Evolutionary conservation across 805 yeast species (phyloP).

Genomic region (Cyberlindnera nakhonratchasimensis): DNA sequence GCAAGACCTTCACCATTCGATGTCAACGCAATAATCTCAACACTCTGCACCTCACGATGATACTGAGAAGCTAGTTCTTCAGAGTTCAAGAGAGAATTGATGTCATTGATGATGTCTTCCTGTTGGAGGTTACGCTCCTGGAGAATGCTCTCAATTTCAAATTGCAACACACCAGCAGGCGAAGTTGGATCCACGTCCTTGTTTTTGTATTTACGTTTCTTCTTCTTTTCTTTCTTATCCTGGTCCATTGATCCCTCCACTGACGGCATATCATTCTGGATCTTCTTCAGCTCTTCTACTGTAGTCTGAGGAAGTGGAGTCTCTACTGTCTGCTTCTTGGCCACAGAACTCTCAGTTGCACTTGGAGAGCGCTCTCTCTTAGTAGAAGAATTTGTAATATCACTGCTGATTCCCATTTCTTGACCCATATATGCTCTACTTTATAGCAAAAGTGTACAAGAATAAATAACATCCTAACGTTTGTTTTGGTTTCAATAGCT

Average conservation of each 20-base stretch:
- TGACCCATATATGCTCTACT: slow-evolving; percentile 4
- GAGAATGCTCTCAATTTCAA: slow-evolving; percentile 65
- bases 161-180: slow-evolving; percentile 73
- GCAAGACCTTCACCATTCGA: slow-evolving; percentile 91
- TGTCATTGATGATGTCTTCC: slow-evolving; percentile 59
- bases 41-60: slow-evolving; percentile 57
- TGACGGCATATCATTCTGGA: neutral
- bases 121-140: slow-evolving; percentile 37
- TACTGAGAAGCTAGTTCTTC: slow-evolving; percentile 40
- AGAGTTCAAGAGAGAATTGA: slow-evolving; percentile 62
- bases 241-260: neutral
- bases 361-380: slow-evolving; percentile 16
- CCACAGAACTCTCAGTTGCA: slow-evolving; percentile 2
- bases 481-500: slow-evolving; percentile 12
- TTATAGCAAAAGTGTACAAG: neutral
- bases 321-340: slow-evolving; percentile 10
- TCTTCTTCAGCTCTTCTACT: neutral
- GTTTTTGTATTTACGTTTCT: slow-evolving; percentile 51
- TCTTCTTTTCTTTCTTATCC: slow-evolving; percentile 8
- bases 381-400: neutral
- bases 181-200: slow-evolving; percentile 72
- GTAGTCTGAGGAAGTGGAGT: neutral
- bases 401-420: slow-evolving; percentile 1
- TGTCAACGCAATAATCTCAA: slow-evolving; percentile 53
- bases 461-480: neutral